phyloP scores from a whole-genome alignment of 805 yeast genomes.

The Kodamaea sagamina region DNA sequence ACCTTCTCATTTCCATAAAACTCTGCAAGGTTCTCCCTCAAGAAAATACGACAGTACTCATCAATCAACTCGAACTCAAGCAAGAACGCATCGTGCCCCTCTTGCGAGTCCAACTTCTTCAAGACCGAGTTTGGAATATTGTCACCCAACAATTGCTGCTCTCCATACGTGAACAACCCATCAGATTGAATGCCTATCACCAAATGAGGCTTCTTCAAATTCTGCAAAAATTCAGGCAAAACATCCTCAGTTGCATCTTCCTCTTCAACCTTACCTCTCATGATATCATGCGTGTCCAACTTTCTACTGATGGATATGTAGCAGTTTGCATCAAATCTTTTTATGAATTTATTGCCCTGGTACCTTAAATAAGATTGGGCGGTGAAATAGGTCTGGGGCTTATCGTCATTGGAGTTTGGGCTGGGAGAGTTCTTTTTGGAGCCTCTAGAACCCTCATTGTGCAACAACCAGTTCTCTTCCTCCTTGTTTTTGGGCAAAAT shows the following conservation, averaged over 20 bases:
- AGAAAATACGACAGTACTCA: constrained; percentile 64
- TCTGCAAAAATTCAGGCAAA: constrained; percentile 53
- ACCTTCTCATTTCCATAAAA: constrained; percentile 49
- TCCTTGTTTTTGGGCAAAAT: constrained; percentile 50
- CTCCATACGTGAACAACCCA: constrained; percentile 88
- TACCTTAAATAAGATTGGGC: constrained; percentile 94
- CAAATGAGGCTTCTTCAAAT: constrained; percentile 72
- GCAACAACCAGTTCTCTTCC: constrained; percentile 80
- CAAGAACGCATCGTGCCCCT: constrained; percentile 96
- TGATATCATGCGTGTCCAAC: constrained; percentile 91
- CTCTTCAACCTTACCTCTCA: constrained; percentile 64
- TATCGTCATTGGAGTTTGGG: constrained; percentile 19
- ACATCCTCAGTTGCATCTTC: constrained; percentile 35
- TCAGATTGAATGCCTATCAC: constrained; percentile 90
- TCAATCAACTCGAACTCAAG: constrained; percentile 86
- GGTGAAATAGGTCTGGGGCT: constrained; percentile 71
- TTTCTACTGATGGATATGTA: constrained; percentile 92
- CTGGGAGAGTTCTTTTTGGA: constrained; percentile 13
- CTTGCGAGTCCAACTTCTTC: constrained; percentile 81
- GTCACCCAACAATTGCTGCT: constrained; percentile 81
- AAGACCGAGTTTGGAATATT: constrained; percentile 69
- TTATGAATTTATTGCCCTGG: constrained; percentile 88
- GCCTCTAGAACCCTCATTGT: constrained; percentile 74
- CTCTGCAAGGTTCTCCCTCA: constrained; percentile 57
- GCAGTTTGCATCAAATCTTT: constrained; percentile 94